phyloP scores from a whole-genome alignment of 83 land plant genomes.

The Diphasiastrum complanatum region DNA sequence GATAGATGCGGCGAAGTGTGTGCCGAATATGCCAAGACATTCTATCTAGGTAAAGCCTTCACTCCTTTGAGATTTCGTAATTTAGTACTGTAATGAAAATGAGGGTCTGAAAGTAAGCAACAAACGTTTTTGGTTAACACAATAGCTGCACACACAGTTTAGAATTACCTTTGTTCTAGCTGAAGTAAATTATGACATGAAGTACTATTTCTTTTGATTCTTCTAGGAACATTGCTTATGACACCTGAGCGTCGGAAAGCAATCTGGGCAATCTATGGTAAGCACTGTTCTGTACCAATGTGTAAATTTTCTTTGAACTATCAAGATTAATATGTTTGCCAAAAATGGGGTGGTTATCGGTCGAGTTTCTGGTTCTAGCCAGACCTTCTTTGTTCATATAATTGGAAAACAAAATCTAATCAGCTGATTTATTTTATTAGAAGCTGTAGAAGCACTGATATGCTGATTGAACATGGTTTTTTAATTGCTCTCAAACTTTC shows the following conservation, averaged over 20 bases:
- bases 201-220: neutral
- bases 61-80: neutral
- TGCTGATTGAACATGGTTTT: neutral
- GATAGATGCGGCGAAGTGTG: slow-evolving; percentile 84
- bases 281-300: neutral
- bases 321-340: neutral
- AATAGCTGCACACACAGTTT: slow-evolving; percentile 1
- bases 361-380: too few species aligned
- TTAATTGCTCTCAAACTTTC: too few species aligned
- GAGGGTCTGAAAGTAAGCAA: neutral
- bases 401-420: neutral
- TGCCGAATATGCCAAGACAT: slow-evolving; percentile 92
- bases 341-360: too few species aligned
- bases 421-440: neutral
- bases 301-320: neutral
- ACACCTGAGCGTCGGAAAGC: slow-evolving; percentile 74
- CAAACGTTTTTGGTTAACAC: neutral
- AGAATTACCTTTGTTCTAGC: neutral
- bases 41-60: slow-evolving; percentile 56
- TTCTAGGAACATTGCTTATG: slow-evolving; percentile 84
- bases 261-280: slow-evolving; percentile 94
- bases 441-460: neutral
- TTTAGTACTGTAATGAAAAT: too few species aligned
- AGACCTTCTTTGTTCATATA: neutral
- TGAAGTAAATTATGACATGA: too few species aligned